Evolutionary conservation across 495 filamentous ascomycete genomes (phyloP).

Genomic region (Astrocystis sublimbata): DNA sequence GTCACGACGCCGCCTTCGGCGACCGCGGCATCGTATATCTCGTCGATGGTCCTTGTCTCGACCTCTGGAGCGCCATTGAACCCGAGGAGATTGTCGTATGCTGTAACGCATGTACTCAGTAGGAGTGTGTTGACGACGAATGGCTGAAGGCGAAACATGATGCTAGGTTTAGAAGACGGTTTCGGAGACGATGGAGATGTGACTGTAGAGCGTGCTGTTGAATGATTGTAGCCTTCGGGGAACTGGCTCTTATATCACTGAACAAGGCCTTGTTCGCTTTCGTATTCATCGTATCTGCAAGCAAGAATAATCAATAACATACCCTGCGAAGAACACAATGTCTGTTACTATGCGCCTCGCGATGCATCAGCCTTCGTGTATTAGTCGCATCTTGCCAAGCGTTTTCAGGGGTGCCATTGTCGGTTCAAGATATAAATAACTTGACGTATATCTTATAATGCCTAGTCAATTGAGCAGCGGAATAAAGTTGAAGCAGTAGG

Average conservation of each 20-base stretch:
- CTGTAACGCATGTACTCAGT: background rate
- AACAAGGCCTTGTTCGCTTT: background rate
- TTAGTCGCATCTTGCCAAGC: background rate
- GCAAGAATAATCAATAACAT: background rate
- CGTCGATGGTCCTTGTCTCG: constrained; percentile 35
- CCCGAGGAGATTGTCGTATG: constrained; percentile 17
- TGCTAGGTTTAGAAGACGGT: background rate
- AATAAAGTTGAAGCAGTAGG: background rate
- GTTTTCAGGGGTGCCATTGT: too few species aligned
- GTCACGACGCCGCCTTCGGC: constrained; percentile 35
- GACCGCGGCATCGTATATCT: constrained; percentile 37
- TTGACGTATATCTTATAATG: too few species aligned
- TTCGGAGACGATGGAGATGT: too few species aligned
- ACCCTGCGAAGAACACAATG: background rate
- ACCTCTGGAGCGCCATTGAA: constrained; percentile 17
- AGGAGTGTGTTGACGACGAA: background rate
- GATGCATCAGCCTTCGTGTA: too few species aligned
- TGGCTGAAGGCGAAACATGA: background rate
- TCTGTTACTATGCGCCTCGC: background rate
- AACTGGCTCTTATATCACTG: background rate
- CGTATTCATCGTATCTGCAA: too few species aligned
- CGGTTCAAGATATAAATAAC: background rate
- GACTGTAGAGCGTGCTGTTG: background rate
- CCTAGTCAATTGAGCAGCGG: background rate
- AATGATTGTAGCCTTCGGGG: background rate